Base-by-base conservation (phyloP, 345 rosid genomes). In the Gossypium raimondii region DNA sequence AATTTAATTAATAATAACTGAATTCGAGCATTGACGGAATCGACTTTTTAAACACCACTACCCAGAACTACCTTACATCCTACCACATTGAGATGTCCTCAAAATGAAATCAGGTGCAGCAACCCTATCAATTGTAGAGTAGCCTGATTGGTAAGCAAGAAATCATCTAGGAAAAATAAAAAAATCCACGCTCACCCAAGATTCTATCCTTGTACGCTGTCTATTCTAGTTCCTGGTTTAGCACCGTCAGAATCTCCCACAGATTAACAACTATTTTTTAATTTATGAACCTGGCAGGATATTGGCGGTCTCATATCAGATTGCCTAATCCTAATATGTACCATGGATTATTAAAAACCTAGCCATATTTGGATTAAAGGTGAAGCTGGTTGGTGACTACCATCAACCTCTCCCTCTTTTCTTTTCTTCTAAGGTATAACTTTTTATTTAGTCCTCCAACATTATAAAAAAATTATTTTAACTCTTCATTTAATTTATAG, bases 131-230 rank as follows among this genome's bases (percentile, higher is more conserved):
- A 27, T 25, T 7, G 11, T 2, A 29, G 45, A 1, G 22, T 78
- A 80, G 79, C 81, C 78, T 79, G 20, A 27, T 58, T 44, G 48
- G 51, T 29, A 77, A 77, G 84, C 83, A 82, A 80, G 65, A 84
- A 74, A 82, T 83, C 75, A 57, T 70, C 67, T 27, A 59, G 24
- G 64, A 16, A 68, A 71, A 1, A 11, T 9, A 11, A 11, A 11
- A 11, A 12, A 11, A 47, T 59, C 72, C 62, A 70, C 77, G 59
- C 71, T 53, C 62, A 7, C 69, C 73, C 74, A 67, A 58, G 83
- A 79, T 86, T 82, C 81, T 77, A 76, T 70, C 75, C 82, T 73
- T 66, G 12, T 52, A 45, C 3, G 41, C 51, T 67, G 59, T 73
- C 17, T 12, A 16, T 51, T 11, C 50, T 45, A 72, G 20, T 72